A percentile compares a stretch with the other conserved stretches of the same genome.
phyloP scores from a whole-genome alignment of 148 eudicot genomes.

The Dysphania ambrosioides region DNA sequence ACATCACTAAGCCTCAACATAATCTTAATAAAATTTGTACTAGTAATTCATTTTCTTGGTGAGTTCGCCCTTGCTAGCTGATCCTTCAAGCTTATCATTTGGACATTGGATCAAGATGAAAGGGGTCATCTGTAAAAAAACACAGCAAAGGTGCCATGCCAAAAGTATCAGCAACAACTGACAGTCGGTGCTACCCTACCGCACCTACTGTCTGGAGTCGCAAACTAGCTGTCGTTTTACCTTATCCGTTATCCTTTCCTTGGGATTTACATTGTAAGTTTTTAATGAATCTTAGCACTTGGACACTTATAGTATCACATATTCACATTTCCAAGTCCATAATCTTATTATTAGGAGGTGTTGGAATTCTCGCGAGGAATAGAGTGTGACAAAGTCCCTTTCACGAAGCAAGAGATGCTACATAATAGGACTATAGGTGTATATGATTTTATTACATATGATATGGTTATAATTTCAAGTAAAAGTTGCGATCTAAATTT shows the following conservation, averaged over 20 bases:
- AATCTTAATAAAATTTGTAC: too few relatives aligned
- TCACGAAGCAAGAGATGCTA: not conserved
- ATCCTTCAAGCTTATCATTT: not conserved
- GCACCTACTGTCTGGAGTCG: too few relatives aligned
- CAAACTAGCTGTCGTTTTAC: not conserved
- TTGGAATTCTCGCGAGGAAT: too few relatives aligned
- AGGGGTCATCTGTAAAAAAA: not conserved
- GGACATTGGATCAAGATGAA: not conserved
- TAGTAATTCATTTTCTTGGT: not conserved
- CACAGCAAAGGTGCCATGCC: not conserved
- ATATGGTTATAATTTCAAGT: not conserved
- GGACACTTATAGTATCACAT: too few relatives aligned
- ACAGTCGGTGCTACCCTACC: not conserved
- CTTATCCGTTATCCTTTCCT: not conserved
- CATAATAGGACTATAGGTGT: not conserved
- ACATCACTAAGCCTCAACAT: too few relatives aligned
- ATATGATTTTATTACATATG: not conserved
- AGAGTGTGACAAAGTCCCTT: too few relatives aligned
- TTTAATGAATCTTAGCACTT: not conserved
- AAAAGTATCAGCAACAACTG: not conserved
- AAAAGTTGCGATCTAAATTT: constrained; percentile 8
- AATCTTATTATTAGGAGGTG: too few relatives aligned
- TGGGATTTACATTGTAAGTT: not conserved
- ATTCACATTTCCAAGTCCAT: too few relatives aligned
- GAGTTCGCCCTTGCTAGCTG: not conserved